Evolutionary conservation across 2,329 filamentous ascomycete species (phyloP).

Genomic region (Trichophyton schoenleinii): DNA sequence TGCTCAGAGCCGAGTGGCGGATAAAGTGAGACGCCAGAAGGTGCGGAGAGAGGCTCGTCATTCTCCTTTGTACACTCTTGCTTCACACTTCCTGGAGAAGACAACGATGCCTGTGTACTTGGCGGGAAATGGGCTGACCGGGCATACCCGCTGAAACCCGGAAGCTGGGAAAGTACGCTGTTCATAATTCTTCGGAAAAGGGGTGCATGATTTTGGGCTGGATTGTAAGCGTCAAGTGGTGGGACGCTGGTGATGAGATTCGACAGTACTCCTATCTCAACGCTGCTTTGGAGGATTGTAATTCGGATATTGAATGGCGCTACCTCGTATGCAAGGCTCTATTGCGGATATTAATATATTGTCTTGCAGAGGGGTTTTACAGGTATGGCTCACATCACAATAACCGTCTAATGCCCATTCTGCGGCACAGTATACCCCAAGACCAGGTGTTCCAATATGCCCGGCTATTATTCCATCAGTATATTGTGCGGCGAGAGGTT

Average conservation of each 20-base stretch:
- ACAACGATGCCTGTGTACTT: conserved; percentile 1
- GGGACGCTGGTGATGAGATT: conserved; percentile 79
- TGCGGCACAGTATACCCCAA: conserved; percentile 81
- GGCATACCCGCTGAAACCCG: conserved; percentile 43
- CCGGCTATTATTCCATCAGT: conserved; percentile 42
- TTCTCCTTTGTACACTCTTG: conserved; percentile 10
- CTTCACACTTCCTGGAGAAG: conserved; percentile 1
- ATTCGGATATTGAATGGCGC: conserved; percentile 94
- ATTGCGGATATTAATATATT: conserved; percentile 9
- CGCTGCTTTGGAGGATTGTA: conserved; percentile 88
- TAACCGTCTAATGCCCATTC: conserved; percentile 94
- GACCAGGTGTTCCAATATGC: conserved; percentile 81
- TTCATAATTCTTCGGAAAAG: conserved; percentile 72
- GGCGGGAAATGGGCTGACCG: conserved; percentile 11
- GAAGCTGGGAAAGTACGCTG: conserved; percentile 64
- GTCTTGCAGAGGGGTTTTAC: background rate
- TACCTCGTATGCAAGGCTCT: conserved; percentile 83
- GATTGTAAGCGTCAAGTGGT: conserved; percentile 56
- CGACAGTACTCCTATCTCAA: conserved; percentile 78
- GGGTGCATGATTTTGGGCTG: conserved; percentile 60
- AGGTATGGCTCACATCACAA: conserved; percentile 53
- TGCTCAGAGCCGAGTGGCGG: conserved; percentile 57
- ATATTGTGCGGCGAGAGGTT: background rate
- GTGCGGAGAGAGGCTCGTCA: conserved; percentile 23
- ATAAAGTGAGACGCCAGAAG: conserved; percentile 53